Evolutionary conservation across 257 asterid genomes (phyloP), one percentile per base, ranked within the genome.

Genomic region (Rhazya stricta): DNA sequence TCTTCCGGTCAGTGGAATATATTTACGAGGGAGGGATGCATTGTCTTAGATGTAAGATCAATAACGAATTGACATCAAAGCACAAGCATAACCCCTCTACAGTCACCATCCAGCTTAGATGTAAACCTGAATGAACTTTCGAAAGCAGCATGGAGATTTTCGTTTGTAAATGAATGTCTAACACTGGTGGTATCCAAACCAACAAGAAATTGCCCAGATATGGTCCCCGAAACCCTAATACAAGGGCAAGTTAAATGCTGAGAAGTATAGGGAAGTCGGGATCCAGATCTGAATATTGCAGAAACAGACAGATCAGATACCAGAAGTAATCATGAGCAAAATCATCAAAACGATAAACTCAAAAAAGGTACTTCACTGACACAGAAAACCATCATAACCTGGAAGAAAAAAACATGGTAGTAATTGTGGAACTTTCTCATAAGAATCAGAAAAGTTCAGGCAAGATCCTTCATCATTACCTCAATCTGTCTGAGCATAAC

Each of bases 391-490:
- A 81, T 82, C 81, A 84, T 61, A 77, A 72, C 81, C 80, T 76
- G 79, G 34, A n/a, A 57, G 72, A 43, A 74, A 78, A 66, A 57
- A 63, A 77, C n/a, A 80, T 74, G 72, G 72, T 27, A 16, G 87
- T 72, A 76, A 85, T 85, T 80, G 81, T 79, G 83, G 81, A 79
- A 81, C 65, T 62, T 74, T 80, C 53, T 51, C n/a, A 54, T 36
- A 6, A 53, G 61, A 66, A 54, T 19, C 16, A 18, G 42, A 41
- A 36, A n/a, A 30, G 2, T 48, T 60, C 83, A 79, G 88, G 84
- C 90, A 84, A 86, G 82, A 86, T 80, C 79, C 76, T 56, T 74
- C 79, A 87, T 87, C 88, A 87, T 85, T 87, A 76, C 85, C 58
- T 83, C 84, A 85, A 85, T 87, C 88, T 80, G 79, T 85, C 89